Evolutionary conservation across 176 grass and related monocot genomes (phyloP), one percentile per base, ranked within the genome.

Genomic region (Bothriochloa decipiens): DNA sequence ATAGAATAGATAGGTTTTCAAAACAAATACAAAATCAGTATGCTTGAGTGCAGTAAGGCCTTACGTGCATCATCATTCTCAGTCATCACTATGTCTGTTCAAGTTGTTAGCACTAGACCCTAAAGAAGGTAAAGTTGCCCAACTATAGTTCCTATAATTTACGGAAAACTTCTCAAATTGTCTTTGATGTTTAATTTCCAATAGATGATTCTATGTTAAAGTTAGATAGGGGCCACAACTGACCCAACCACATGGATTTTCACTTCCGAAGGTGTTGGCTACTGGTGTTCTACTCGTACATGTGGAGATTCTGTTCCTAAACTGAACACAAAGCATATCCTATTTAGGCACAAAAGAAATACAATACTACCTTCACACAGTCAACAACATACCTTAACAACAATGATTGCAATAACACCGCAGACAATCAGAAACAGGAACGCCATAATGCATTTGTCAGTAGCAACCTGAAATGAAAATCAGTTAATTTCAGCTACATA

Each of bases 401-500:
- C 70, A 75, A 98, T 90, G 65, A 95, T 86, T 76, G 93, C 87
- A 86, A 98, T 93, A 49, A 98, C 96, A 86, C 96, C 96, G 42
- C 84, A 93, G 43, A 98, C 96, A 77, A 98, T 95, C 33, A 98
- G 72, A 78, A 90, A 89, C 27, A 98, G 65, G 62, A 98, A 91
- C 1, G 78, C 74, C 96, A 98, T 98, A 71, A 98, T 98, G 75
- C 96, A 98, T 88, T 95, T 98, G 87, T 98, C 96, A 80, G 96
- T 98, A 65, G 96, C 96, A 58, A 98, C 96, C 96, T 98, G 91
- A 55, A 89, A 80, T 13, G 57, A 28, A n/a, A 29, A 75, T 29
- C 67, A 70, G 77, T 28, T 33, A 42, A 90, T 67, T 81, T n/a
- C 53, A 70, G 37, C 20, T 1, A 22, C 3, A 73, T 1, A 65